phyloP scores from a whole-genome alignment of 1,284 basidiomycete genomes.

The Marasmius oreades region DNA sequence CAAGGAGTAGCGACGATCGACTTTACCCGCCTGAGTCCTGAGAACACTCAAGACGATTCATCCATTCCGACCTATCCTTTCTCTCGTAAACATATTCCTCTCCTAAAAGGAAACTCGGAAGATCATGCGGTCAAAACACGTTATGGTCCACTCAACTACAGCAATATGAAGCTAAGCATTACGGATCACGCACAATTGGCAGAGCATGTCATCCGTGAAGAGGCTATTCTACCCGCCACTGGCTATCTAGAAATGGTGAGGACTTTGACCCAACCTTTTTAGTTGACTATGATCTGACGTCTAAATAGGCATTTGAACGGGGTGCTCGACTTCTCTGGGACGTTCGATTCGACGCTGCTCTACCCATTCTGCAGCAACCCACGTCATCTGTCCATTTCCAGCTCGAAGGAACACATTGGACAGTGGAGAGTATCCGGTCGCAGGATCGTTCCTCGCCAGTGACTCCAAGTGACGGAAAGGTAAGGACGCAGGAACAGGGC shows the following conservation, averaged over 20 bases:
- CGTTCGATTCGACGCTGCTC: too few relatives aligned
- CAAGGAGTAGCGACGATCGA: slow-evolving; percentile 20
- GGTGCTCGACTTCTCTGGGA: slow-evolving; percentile 25
- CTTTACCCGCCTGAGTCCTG: slow-evolving; percentile 6
- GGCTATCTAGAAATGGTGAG: slow-evolving; percentile 42
- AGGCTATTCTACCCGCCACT: slow-evolving; percentile 43
- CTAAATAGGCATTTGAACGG: slow-evolving; percentile 27
- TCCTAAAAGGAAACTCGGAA: not conserved
- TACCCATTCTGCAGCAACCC: too few relatives aligned
- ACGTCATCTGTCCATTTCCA: too few relatives aligned
- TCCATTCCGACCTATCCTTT: slow-evolving; percentile 17
- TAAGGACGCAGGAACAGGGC: too few relatives aligned
- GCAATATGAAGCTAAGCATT: slow-evolving; percentile 29
- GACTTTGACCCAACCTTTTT: not conserved
- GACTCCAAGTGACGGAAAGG: too few relatives aligned
- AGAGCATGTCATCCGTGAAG: slow-evolving; percentile 37
- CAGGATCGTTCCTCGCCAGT: too few relatives aligned
- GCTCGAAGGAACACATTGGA: too few relatives aligned
- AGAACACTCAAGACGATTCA: not conserved
- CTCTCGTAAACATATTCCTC: slow-evolving; percentile 12
- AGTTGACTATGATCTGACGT: too few relatives aligned
- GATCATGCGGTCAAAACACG: slow-evolving; percentile 19
- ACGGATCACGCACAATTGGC: slow-evolving; percentile 34
- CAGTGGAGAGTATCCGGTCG: too few relatives aligned
- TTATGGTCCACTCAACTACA: slow-evolving; percentile 32